A percentile compares a stretch with the other conserved stretches of the same genome.
Conservation (phyloP, 768 basidiomycete species). For the Trametes coccinea region DNA sequence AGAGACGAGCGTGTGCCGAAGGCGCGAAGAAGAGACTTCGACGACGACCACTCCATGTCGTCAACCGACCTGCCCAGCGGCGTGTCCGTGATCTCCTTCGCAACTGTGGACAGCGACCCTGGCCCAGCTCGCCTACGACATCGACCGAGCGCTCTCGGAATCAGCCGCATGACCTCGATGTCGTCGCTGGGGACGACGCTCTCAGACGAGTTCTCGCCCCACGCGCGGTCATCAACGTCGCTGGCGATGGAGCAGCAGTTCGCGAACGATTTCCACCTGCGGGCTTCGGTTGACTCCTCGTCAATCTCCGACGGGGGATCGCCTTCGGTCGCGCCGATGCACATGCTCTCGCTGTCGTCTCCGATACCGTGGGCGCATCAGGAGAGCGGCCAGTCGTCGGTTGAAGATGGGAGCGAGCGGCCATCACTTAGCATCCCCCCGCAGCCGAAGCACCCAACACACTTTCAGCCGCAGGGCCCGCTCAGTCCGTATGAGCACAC, state of each 20-base stretch:
- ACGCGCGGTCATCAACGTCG: constrained; percentile 78
- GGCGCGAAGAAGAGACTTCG: constrained; percentile 78
- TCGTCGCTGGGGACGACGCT: constrained; percentile 75
- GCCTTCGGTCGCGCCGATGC: constrained; percentile 64
- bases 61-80: constrained; percentile 83
- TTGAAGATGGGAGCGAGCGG: constrained; percentile 26
- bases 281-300: constrained; percentile 64
- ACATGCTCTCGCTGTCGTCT: constrained; percentile 70
- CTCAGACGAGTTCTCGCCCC: constrained; percentile 67
- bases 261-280: constrained; percentile 70
- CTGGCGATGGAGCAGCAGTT: constrained; percentile 76
- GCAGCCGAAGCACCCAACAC: constrained; percentile 34
- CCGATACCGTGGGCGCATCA: constrained; percentile 40
- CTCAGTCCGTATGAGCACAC: constrained; percentile 48
- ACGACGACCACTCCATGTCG: constrained; percentile 91
- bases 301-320: constrained; percentile 66
- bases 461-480: constrained; percentile 39
- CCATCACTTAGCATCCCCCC: constrained; percentile 29
- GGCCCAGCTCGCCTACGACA: constrained; percentile 69
- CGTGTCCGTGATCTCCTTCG: constrained; percentile 78
- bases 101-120: constrained; percentile 85
- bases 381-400: constrained; percentile 24
- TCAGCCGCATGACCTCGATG: constrained; percentile 75
- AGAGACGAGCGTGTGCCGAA: constrained; percentile 68
- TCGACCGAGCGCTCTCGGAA: constrained; percentile 60